Evolutionary conservation across 345 rosid genomes (phyloP).

Genomic region (Brassica nigra): DNA sequence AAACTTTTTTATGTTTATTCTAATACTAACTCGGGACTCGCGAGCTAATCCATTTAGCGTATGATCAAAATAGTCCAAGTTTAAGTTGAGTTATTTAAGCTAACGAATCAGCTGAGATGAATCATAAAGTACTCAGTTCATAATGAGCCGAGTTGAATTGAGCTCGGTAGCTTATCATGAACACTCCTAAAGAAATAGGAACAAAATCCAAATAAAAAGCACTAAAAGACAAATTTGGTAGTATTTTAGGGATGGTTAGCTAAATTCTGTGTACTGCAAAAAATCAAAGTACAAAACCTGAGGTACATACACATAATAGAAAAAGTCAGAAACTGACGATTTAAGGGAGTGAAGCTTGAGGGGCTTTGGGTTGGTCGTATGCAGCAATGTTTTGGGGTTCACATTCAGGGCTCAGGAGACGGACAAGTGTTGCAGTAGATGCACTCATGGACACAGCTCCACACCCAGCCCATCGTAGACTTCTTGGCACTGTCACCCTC

Average conservation of each 20-base stretch:
- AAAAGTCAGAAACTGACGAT: neutral
- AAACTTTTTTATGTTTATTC: neutral
- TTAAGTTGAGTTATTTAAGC: neutral
- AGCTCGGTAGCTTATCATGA: neutral
- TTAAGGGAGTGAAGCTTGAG: slow-evolving; percentile 35
- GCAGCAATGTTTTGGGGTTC: slow-evolving; percentile 95
- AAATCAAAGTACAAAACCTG: neutral
- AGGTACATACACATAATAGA: slow-evolving; percentile 1
- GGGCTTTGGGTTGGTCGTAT: slow-evolving; percentile 48
- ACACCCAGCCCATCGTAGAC: slow-evolving; percentile 78
- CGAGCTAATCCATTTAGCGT: neutral
- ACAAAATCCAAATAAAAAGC: neutral
- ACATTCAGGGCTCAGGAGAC: slow-evolving; percentile 87
- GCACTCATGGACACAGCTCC: slow-evolving; percentile 78
- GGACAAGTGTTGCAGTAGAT: slow-evolving; percentile 68
- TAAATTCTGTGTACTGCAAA: neutral
- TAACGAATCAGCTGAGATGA: neutral
- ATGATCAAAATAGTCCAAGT: neutral
- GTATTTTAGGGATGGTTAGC: neutral
- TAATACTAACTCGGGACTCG: neutral
- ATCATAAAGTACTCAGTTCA: neutral
- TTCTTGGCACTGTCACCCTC: slow-evolving; percentile 45
- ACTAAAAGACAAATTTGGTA: neutral
- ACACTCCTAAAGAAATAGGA: neutral
- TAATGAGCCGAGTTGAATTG: neutral